phyloP scores from a whole-genome alignment of 2,329 filamentous ascomycete genomes.

The Aspergillus fischeri region DNA sequence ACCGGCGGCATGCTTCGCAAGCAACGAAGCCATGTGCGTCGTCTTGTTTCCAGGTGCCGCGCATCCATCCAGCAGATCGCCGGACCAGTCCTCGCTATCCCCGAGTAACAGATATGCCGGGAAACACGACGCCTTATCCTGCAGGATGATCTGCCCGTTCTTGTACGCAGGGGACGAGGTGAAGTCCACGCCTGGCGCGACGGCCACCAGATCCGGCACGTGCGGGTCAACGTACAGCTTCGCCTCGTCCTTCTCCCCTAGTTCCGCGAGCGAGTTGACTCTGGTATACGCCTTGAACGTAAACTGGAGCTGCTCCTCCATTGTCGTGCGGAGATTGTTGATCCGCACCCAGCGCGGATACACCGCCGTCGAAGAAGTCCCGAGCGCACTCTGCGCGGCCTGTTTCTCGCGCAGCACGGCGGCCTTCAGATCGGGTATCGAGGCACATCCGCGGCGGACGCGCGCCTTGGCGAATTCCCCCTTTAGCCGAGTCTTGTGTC shows the following conservation, averaged over 20 bases:
- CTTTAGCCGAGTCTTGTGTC: conserved; percentile 74
- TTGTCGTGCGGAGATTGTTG: conserved; percentile 69
- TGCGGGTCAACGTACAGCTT: conserved; percentile 70
- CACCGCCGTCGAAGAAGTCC: conserved; percentile 16
- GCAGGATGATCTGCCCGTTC: conserved; percentile 75
- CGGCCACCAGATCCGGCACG: conserved; percentile 76
- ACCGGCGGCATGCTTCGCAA: conserved; percentile 38
- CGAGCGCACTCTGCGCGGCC: conserved; percentile 44
- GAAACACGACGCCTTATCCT: conserved; percentile 97
- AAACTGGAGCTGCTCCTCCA: conserved; percentile 67
- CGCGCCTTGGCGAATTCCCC: conserved; percentile 80
- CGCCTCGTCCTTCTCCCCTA: conserved; percentile 43
- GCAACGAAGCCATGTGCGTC: conserved; percentile 79
- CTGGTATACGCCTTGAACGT: conserved; percentile 66
- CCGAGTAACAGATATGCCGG: conserved; percentile 79
- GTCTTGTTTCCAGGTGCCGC: conserved; percentile 97
- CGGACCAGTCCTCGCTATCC: conserved; percentile 44
- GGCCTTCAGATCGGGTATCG: conserved; percentile 59
- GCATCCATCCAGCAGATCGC: conserved; percentile 85
- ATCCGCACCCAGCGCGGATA: conserved; percentile 92
- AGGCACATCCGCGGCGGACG: conserved; percentile 65
- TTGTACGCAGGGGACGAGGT: conserved; percentile 70
- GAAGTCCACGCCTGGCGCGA: conserved; percentile 68
- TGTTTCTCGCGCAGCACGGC: conserved; percentile 31
- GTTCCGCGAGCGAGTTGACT: conserved; percentile 54